Base-by-base conservation (phyloP, 75 land plant species). In the Pinus taeda region DNA sequence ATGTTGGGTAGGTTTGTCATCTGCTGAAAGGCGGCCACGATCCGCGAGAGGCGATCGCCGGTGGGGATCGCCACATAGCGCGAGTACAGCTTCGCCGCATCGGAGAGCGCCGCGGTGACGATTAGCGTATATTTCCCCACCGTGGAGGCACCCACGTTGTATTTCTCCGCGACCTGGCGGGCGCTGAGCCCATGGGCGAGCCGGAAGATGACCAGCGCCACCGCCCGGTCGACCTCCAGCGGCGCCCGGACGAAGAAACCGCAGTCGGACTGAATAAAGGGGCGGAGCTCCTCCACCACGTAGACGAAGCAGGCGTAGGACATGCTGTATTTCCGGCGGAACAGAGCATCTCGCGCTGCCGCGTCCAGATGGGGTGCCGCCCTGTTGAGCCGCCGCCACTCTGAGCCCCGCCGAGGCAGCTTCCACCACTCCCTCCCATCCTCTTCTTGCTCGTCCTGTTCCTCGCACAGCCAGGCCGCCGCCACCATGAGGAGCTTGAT, bases 1-100 rank as follows among this genome's bases (percentile, higher is more conserved):
- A 82, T 21, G 59, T 82, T 79, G 30, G 83, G 67, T 11, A 82
- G 55, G 22, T 64, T 74, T 3, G 85, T 80, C 30, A 75, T 33
- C 73, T 61, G 57, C 12, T 71, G 42, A 53, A 81, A 81, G 18
- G 60, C 39, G 0, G 59, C 13, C 6, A 53, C 76, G 21, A 80
- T 80, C 21, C 75, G 36, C 5, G 57, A 45, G 7, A 83, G 71
- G 6, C 74, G 71, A 12, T 80, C 74, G 18, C 85, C 85, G 2
- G 84, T 80, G 11, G 85, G 85, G 17, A 81, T 81, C 24, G 70
- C 78, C 22, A 83, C 83, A 75, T 75, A 83, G 55, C 82, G 76
- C 45, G 84, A 83, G 72, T 81, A 83, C 29, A 83, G 83, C 74
- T 80, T 80, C 56, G 57, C 60, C 12, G 15, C 49, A 57, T 74